Conservation (phyloP, 495 filamentous ascomycete genomes). For the Xylaria grammica region DNA sequence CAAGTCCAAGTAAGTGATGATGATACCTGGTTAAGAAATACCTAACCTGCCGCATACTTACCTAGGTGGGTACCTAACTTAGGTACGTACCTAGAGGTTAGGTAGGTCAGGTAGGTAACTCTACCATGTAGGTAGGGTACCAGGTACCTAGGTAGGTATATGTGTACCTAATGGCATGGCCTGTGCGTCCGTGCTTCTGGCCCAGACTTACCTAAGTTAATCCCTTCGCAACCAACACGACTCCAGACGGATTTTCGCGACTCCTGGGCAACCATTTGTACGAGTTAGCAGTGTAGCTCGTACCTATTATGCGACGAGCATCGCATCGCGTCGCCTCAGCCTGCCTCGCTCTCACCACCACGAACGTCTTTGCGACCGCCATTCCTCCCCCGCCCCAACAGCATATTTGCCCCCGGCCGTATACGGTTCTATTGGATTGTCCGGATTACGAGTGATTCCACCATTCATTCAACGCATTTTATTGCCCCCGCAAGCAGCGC, state of each 20-base stretch:
- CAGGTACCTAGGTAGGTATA: background rate
- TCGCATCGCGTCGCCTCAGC: slow-evolving; percentile 21
- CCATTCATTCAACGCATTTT: too few species aligned
- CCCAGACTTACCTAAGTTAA: background rate
- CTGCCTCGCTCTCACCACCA: slow-evolving; percentile 1
- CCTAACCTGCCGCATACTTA: too few species aligned
- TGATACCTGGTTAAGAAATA: too few species aligned
- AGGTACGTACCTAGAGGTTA: background rate
- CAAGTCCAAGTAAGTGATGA: background rate
- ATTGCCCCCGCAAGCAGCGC: background rate
- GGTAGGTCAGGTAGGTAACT: too few species aligned
- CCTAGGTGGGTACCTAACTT: background rate
- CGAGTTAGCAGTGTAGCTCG: background rate
- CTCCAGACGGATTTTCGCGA: slow-evolving; percentile 11
- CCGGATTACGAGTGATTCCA: too few species aligned
- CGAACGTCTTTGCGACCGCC: background rate
- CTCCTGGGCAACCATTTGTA: slow-evolving; percentile 11
- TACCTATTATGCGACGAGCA: slow-evolving; percentile 20
- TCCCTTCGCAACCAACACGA: slow-evolving; percentile 20
- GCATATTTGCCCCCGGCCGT: background rate
- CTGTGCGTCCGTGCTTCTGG: slow-evolving; percentile 4
- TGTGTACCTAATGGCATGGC: background rate
- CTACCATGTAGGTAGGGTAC: background rate
- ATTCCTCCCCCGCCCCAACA: background rate
- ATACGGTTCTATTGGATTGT: background rate